phyloP scores from a whole-genome alignment of 1,139 yeast genomes.

The Cylindricascospora bacillispora region DNA sequence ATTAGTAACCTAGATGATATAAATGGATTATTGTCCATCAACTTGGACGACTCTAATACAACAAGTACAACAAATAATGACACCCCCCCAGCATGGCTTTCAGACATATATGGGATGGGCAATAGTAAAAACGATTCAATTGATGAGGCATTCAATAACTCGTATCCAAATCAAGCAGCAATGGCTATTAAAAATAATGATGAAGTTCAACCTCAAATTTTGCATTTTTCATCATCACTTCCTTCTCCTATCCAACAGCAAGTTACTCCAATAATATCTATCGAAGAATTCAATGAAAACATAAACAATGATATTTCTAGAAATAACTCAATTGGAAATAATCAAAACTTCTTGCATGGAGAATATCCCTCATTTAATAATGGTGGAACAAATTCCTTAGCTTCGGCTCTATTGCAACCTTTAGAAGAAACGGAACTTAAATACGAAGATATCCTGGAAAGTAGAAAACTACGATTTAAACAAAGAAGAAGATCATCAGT shows the following conservation, averaged over 20 bases:
- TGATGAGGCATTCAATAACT: not conserved
- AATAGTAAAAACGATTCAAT: too few relatives aligned
- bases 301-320: constrained; percentile 1
- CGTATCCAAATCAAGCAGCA: not conserved
- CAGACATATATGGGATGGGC: too few relatives aligned
- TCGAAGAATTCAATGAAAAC: constrained; percentile 13
- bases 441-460: constrained; percentile 19
- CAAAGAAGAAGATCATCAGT: constrained; percentile 14
- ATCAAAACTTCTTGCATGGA: not conserved
- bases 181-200: constrained; percentile 1
- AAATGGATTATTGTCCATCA: constrained; percentile 9
- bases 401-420: constrained; percentile 1
- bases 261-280: constrained; percentile 16
- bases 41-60: too few relatives aligned
- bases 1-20: constrained; percentile 13
- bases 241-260: constrained; percentile 4
- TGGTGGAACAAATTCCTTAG: not conserved
- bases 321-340: constrained; percentile 1
- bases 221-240: constrained; percentile 2
- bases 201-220: too few relatives aligned
- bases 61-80: not conserved
- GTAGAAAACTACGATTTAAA: constrained; percentile 10
- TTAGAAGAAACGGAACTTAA: constrained; percentile 6
- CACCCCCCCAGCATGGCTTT: not conserved
- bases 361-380: constrained; percentile 4